Conservation (phyloP, 169 alveolate genomes). For the Plasmodium inui region DNA sequence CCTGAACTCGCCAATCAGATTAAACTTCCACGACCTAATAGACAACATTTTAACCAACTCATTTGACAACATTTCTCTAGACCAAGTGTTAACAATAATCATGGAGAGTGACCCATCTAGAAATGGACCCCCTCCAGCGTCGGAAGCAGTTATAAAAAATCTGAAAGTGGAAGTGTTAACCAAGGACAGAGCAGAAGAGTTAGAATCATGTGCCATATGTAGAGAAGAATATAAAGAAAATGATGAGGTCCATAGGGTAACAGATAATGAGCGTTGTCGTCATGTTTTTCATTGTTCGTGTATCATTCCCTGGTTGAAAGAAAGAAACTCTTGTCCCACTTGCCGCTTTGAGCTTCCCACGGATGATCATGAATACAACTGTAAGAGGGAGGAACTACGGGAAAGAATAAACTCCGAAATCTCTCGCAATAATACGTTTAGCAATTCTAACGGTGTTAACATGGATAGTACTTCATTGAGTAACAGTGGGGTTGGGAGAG, state of each 20-base stretch:
- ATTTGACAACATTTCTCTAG: constrained; percentile 77
- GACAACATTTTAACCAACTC: constrained; percentile 77
- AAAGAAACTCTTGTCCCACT: constrained; percentile 96
- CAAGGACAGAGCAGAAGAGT: constrained; percentile 74
- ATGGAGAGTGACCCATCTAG: constrained; percentile 90
- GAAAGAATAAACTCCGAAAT: constrained; percentile 80
- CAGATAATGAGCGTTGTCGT: constrained; percentile 87
- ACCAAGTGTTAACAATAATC: constrained; percentile 79
- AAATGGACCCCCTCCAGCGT: constrained; percentile 90
- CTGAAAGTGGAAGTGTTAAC: constrained; percentile 81
- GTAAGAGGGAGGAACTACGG: constrained; percentile 84
- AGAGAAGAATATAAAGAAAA: constrained; percentile 86
- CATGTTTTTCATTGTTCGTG: constrained; percentile 95
- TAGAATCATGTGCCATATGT: constrained; percentile 88
- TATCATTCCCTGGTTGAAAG: constrained; percentile 95
- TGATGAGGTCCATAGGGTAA: constrained; percentile 83
- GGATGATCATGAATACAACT: constrained; percentile 93
- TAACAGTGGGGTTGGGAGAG: background rate
- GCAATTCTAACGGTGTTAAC: background rate
- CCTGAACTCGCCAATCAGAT: constrained; percentile 29
- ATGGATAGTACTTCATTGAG: background rate
- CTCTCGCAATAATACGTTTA: constrained; percentile 42
- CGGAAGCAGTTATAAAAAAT: constrained; percentile 81
- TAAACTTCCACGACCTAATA: constrained; percentile 48
- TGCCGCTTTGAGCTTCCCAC: constrained; percentile 96